These are phyloP conservation scores for Penicillium crustosum DNA, from an alignment of 2,329 filamentous ascomycete species.

Conservation along the genomic window DNA sequence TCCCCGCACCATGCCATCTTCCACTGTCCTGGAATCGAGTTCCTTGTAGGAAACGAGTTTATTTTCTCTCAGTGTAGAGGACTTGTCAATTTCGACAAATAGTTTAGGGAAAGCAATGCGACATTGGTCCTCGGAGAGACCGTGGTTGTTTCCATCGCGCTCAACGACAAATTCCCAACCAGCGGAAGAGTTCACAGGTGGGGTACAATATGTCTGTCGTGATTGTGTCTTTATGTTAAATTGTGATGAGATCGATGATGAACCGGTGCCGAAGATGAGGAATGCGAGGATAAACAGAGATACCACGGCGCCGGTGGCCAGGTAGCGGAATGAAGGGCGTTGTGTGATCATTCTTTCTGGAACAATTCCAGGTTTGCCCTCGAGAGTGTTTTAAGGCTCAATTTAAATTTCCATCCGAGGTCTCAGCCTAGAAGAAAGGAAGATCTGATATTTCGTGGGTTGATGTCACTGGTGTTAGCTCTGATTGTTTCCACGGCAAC, in stretches of 20 bases:
- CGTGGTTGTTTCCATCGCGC: conserved; percentile 40
- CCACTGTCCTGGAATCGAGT: conserved; percentile 33
- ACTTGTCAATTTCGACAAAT: conserved; percentile 40
- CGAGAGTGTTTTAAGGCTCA: not conserved
- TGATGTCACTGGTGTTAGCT: not conserved
- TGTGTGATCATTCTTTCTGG: conserved; percentile 22
- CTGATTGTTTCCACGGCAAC: conserved; percentile 32
- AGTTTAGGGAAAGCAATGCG: conserved; percentile 44
- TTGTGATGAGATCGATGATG: conserved; percentile 19
- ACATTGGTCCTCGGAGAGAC: conserved; percentile 38
- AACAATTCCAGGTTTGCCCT: not conserved
- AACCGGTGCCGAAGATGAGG: conserved; percentile 22
- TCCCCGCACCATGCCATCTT: conserved; percentile 40
- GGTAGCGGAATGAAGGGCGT: conserved; percentile 29
- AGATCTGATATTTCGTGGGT: not conserved
- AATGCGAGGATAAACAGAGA: conserved; percentile 32
- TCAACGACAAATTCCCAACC: conserved; percentile 36
- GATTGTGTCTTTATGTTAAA: conserved; percentile 25
- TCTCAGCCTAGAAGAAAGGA: not conserved
- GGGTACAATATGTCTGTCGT: conserved; percentile 2
- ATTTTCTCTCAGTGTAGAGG: conserved; percentile 22
- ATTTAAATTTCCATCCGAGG: not conserved
- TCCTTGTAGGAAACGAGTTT: conserved; percentile 36
- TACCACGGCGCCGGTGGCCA: conserved; percentile 28
- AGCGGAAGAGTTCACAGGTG: not conserved